Evolutionary conservation across 2,329 filamentous ascomycete species (phyloP).

Genomic region (Gaeumannomyces sp.): DNA sequence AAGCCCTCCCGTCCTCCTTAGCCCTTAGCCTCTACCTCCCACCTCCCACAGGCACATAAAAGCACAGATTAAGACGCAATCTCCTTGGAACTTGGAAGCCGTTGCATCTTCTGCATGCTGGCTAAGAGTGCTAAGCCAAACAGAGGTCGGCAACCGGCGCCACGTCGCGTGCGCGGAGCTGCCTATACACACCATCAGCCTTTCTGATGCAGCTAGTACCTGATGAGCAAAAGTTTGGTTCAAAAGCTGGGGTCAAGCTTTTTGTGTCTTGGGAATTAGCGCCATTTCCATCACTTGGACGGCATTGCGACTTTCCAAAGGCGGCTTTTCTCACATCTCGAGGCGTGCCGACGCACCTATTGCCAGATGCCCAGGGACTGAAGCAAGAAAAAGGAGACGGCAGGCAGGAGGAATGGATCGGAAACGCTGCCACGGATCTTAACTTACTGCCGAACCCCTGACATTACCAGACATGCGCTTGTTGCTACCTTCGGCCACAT

Average conservation of each 20-base stretch:
- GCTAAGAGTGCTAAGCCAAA: background rate
- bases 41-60: background rate
- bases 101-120: background rate
- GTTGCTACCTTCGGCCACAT: background rate
- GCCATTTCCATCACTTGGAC: background rate
- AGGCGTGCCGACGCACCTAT: background rate
- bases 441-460: background rate
- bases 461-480: background rate
- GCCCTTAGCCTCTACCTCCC: background rate
- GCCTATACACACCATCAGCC: background rate
- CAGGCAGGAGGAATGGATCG: background rate
- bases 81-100: constrained; percentile 18
- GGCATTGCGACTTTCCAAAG: background rate
- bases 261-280: background rate
- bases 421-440: background rate
- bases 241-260: too few relatives aligned
- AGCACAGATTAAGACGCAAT: constrained; percentile 15
- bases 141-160: background rate
- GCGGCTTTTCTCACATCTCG: background rate
- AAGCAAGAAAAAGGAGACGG: background rate
- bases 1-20: background rate
- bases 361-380: background rate
- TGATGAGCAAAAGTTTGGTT: background rate
- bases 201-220: background rate
- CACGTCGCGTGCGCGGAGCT: background rate